A percentile compares a stretch with the other conserved stretches of the same genome.
Conservation (phyloP, 495 filamentous ascomycete genomes). For the Amniculicola lignicola region DNA sequence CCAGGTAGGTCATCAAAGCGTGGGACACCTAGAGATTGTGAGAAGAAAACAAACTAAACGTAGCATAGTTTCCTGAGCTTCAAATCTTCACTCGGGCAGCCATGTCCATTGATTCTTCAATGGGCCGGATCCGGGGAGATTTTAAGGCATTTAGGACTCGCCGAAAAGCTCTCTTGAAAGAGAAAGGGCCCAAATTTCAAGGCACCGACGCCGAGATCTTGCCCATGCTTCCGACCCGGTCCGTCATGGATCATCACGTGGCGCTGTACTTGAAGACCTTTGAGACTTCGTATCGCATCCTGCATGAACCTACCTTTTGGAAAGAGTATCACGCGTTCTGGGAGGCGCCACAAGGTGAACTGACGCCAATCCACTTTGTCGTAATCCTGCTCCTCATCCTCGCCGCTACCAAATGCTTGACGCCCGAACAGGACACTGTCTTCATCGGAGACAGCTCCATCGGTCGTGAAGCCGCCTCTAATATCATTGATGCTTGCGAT, state of each 20-base stretch:
- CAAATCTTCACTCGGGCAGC: constrained; percentile 46
- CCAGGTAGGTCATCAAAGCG: constrained; percentile 51
- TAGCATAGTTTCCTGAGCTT: constrained; percentile 48
- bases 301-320: constrained; percentile 28
- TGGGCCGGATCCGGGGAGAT: constrained; percentile 46
- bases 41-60: too few species aligned
- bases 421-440: neutral
- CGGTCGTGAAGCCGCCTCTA: constrained; percentile 40
- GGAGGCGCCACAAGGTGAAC: constrained; percentile 31
- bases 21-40: too few species aligned
- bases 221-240: constrained; percentile 15
- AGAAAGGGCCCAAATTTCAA: constrained; percentile 21
- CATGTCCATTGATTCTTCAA: constrained; percentile 36
- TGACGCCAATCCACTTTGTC: constrained; percentile 27
- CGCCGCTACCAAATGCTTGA: constrained; percentile 28
- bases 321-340: constrained; percentile 23
- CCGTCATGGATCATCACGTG: constrained; percentile 5
- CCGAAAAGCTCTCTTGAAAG: constrained; percentile 37
- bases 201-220: constrained; percentile 22
- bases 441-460: constrained; percentile 45
- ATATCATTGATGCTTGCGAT: constrained; percentile 43
- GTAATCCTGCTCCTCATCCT: constrained; percentile 42
- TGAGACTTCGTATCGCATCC: constrained; percentile 22
- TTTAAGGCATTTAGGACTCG: constrained; percentile 32
- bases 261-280: constrained; percentile 19